Conservation (phyloP, 768 basidiomycete genomes). For the Hericium coralloides region DNA sequence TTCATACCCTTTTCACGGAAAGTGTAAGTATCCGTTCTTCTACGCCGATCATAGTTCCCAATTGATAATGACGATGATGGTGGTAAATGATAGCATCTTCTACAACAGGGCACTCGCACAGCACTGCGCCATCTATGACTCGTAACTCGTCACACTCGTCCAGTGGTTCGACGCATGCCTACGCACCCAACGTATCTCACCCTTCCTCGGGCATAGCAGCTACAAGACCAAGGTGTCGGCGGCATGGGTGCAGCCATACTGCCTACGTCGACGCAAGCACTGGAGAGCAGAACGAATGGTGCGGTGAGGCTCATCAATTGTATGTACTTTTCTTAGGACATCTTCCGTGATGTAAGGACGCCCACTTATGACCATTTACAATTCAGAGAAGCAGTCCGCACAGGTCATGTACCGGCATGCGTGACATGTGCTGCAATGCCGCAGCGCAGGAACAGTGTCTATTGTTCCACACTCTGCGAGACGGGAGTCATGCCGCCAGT, state of each 20-base stretch:
- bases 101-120: too few relatives aligned
- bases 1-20: too few relatives aligned
- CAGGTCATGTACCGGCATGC: conserved; percentile 1
- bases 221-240: background rate
- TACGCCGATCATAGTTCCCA: too few relatives aligned
- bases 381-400: conserved; percentile 4
- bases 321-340: background rate
- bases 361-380: background rate
- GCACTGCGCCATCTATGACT: background rate
- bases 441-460: background rate
- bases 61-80: too few relatives aligned
- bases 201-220: too few relatives aligned
- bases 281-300: conserved; percentile 8
- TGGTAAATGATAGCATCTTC: too few relatives aligned
- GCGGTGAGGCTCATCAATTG: conserved; percentile 7
- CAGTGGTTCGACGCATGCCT: background rate
- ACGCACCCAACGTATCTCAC: background rate
- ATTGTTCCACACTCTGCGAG: background rate
- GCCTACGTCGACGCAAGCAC: conserved; percentile 5
- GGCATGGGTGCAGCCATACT: background rate
- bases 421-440: conserved; percentile 3
- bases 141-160: background rate
- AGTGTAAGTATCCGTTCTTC: too few relatives aligned
- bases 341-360: background rate
- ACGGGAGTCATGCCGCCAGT: background rate